Evolutionary conservation across 495 filamentous ascomycete genomes (phyloP).

Genomic region (Cladorrhinum samala): DNA sequence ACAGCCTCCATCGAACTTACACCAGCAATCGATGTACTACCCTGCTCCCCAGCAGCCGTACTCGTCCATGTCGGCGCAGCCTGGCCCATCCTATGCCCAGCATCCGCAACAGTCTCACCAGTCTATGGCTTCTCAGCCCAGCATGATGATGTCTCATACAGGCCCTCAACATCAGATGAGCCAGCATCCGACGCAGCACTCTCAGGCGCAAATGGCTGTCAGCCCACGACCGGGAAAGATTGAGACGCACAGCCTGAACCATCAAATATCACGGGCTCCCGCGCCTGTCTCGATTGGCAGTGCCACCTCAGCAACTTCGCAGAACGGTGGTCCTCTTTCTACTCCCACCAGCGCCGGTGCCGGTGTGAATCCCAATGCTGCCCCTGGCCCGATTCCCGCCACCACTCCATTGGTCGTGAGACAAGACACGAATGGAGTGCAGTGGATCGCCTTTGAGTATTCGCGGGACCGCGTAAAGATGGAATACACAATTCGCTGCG

Average conservation of each 20-base stretch:
- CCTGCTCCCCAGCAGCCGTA: constrained; percentile 53
- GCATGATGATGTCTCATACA: constrained; percentile 55
- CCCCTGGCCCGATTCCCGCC: constrained; percentile 97
- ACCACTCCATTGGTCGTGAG: constrained; percentile 92
- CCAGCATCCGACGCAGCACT: constrained; percentile 41
- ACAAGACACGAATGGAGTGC: constrained; percentile 93
- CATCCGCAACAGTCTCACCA: constrained; percentile 69
- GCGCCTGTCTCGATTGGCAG: constrained; percentile 47
- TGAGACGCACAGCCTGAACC: constrained; percentile 50
- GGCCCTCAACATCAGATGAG: constrained; percentile 44
- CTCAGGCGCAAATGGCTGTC: constrained; percentile 49
- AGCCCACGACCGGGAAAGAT: constrained; percentile 59
- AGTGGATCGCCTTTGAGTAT: constrained; percentile 99
- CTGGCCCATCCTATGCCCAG: constrained; percentile 66
- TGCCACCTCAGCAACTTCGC: constrained; percentile 35
- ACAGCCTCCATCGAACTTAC: constrained; percentile 70
- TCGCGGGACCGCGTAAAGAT: constrained; percentile 97
- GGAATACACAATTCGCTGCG: constrained; percentile 98
- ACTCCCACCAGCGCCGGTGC: constrained; percentile 39
- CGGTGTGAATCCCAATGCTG: constrained; percentile 77
- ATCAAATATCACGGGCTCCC: constrained; percentile 48
- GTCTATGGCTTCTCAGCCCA: constrained; percentile 46
- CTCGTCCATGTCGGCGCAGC: constrained; percentile 58
- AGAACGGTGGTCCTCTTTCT: constrained; percentile 50
- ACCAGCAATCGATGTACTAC: constrained; percentile 71